A percentile compares a stretch with the other conserved stretches of the same genome.
These are phyloP conservation scores for Stephanodiscus minutulus DNA, from an alignment of 108 stramenopile genomes.

Conservation along the genomic window DNA sequence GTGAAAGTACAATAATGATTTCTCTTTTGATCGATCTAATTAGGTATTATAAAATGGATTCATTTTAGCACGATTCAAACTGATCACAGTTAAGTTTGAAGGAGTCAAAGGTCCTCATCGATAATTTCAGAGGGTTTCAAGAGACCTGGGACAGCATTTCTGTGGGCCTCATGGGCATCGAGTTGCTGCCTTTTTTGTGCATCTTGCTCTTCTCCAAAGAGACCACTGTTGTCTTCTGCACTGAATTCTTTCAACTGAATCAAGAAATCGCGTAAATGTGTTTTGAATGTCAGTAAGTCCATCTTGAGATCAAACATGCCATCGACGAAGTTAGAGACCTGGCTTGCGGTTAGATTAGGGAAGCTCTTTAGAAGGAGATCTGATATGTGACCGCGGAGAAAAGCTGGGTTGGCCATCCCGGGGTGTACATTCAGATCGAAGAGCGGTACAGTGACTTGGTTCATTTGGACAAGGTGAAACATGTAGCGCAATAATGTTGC, in stretches of 20 bases:
- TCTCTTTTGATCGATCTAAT: not conserved
- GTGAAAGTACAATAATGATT: constrained; percentile 21
- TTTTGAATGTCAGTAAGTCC: constrained; percentile 97
- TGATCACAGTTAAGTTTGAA: not conserved
- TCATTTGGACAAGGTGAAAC: constrained; percentile 94
- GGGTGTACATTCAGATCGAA: constrained; percentile 83
- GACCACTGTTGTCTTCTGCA: constrained; percentile 93
- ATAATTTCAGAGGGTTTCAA: constrained; percentile 94
- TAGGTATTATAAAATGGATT: not conserved
- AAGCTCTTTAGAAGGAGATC: constrained; percentile 90
- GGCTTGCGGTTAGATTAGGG: constrained; percentile 89
- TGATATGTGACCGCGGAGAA: constrained; percentile 92
- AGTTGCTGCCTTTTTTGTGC: constrained; percentile 61
- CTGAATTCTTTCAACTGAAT: constrained; percentile 98
- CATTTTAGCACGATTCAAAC: not conserved
- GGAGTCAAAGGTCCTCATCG: constrained; percentile 84
- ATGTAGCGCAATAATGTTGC: constrained; percentile 94
- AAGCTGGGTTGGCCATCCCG: constrained; percentile 86
- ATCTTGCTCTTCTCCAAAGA: constrained; percentile 93
- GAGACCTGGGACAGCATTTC: constrained; percentile 96
- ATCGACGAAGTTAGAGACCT: constrained; percentile 93
- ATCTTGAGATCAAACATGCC: constrained; percentile 97
- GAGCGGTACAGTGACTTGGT: constrained; percentile 94
- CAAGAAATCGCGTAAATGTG: constrained; percentile 97
- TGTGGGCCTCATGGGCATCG: constrained; percentile 72